phyloP scores from a whole-genome alignment of 2,329 filamentous ascomycete genomes.

The Didymella exigua region DNA sequence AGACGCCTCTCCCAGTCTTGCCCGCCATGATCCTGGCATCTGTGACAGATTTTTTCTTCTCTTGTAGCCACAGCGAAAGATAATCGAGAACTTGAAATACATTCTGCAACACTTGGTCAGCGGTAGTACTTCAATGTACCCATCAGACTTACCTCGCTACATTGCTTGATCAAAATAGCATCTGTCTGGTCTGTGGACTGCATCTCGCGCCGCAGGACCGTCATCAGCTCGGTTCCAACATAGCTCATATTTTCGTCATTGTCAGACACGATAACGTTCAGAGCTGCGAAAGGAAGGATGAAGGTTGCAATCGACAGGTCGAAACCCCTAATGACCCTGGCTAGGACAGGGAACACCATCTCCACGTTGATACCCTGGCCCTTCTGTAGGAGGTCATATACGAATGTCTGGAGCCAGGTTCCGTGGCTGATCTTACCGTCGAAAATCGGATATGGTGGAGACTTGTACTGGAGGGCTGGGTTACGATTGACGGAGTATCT shows the following conservation, averaged over 20 bases:
- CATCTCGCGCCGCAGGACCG: slow-evolving; percentile 71
- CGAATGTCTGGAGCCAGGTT: slow-evolving; percentile 80
- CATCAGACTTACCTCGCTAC: slow-evolving; percentile 73
- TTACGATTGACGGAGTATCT: slow-evolving; percentile 70
- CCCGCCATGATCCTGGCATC: slow-evolving; percentile 51
- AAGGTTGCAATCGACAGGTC: slow-evolving; percentile 87
- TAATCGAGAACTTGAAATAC: slow-evolving; percentile 93
- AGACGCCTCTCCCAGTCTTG: slow-evolving; percentile 51
- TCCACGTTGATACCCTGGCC: slow-evolving; percentile 75
- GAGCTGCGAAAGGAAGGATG: slow-evolving; percentile 81
- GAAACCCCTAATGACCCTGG: slow-evolving; percentile 81
- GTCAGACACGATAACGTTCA: slow-evolving; percentile 82
- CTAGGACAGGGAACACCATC: slow-evolving; percentile 80
- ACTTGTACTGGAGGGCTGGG: slow-evolving; percentile 37
- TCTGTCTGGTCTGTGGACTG: slow-evolving; percentile 61
- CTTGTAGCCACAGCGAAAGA: slow-evolving; percentile 85
- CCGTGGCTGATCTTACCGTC: slow-evolving; percentile 69
- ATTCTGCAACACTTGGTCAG: slow-evolving; percentile 61
- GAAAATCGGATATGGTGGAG: slow-evolving; percentile 75
- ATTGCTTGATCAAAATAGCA: slow-evolving; percentile 78
- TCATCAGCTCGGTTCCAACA: slow-evolving; percentile 74
- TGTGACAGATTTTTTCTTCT: slow-evolving; percentile 64
- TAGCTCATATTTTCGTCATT: slow-evolving; percentile 66
- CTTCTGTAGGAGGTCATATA: slow-evolving; percentile 80
- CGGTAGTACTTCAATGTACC: neutral